Evolutionary conservation across 2,329 filamentous ascomycete species (phyloP).

Genomic region (Leptographium lundbergii): DNA sequence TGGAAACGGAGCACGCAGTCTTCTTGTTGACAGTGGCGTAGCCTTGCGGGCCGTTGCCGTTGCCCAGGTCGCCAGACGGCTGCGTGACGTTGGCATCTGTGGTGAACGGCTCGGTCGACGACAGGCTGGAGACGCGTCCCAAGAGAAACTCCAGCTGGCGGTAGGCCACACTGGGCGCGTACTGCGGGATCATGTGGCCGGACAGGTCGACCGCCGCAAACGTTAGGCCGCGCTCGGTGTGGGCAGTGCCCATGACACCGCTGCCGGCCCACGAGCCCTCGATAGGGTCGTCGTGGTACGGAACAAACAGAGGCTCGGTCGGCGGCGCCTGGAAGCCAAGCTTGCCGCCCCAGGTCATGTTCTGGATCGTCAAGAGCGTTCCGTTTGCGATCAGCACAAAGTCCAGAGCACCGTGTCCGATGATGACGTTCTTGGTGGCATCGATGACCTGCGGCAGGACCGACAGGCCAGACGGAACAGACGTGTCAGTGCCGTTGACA

Average conservation of each 20-base stretch:
- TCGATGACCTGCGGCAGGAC: conserved; percentile 63
- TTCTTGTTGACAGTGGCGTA: conserved; percentile 3
- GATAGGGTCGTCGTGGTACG: conserved; percentile 40
- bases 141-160: conserved; percentile 65
- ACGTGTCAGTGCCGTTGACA: conserved; percentile 32
- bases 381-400: conserved; percentile 56
- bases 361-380: conserved; percentile 60
- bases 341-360: conserved; percentile 66
- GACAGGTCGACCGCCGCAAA: conserved; percentile 49
- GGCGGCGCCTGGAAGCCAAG: conserved; percentile 57
- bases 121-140: conserved; percentile 50
- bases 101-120: conserved; percentile 25
- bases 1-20: background rate
- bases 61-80: conserved; percentile 14
- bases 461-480: conserved; percentile 37
- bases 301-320: conserved; percentile 53
- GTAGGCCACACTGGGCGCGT: conserved; percentile 55
- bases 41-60: conserved; percentile 19
- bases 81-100: conserved; percentile 14
- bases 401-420: conserved; percentile 60
- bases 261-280: conserved; percentile 22
- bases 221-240: conserved; percentile 66
- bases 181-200: conserved; percentile 60
- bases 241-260: conserved; percentile 54
- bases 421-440: conserved; percentile 56